phyloP scores from a whole-genome alignment of 1,139 yeast genomes.

The Entelexis sorbosivorans region DNA sequence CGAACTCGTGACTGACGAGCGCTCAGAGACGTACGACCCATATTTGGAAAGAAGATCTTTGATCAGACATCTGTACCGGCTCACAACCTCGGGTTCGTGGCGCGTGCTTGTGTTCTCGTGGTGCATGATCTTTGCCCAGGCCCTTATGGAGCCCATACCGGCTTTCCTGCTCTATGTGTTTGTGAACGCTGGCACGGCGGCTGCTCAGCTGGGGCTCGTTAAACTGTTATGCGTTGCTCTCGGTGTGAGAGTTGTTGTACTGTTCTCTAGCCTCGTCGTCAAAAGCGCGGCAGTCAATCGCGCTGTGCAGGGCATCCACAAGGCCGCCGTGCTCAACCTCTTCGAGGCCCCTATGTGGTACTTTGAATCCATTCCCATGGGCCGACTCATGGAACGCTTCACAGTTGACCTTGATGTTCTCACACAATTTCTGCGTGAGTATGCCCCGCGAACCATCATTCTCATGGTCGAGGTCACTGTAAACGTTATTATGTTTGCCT shows the following conservation, averaged over 20 bases:
- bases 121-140: background rate
- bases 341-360: conserved; percentile 62
- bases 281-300: background rate
- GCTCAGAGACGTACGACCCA: background rate
- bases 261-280: background rate
- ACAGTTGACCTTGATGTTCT: background rate
- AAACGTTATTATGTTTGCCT: background rate
- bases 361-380: conserved; percentile 57
- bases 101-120: background rate
- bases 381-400: conserved; percentile 45
- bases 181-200: background rate
- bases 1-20: background rate
- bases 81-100: background rate
- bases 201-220: background rate
- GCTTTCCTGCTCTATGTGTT: background rate
- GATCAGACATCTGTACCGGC: background rate
- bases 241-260: background rate
- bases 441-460: background rate
- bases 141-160: background rate
- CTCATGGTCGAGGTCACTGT: background rate
- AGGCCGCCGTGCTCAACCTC: conserved; percentile 26
- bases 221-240: background rate
- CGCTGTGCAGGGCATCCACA: background rate
- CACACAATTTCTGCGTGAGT: background rate
- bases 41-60: background rate